Percentiles rank a stretch among this genome's conserved stretches.
Conservation (phyloP, 2,329 filamentous ascomycete genomes). For the Gremmenia infestans region DNA sequence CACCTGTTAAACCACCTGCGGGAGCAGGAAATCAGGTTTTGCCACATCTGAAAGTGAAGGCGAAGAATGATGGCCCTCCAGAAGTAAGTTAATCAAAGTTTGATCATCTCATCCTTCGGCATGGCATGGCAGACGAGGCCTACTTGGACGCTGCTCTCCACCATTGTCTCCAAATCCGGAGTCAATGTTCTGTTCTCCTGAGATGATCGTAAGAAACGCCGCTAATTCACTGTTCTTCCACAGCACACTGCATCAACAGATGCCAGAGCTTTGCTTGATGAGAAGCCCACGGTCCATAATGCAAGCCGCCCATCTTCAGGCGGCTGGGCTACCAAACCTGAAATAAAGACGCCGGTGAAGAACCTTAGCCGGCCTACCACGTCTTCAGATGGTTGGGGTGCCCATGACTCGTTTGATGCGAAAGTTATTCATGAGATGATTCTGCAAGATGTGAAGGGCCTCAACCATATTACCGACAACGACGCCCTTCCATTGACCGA, state of each 20-base stretch:
- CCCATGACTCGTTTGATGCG: neutral
- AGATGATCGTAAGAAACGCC: too few species aligned
- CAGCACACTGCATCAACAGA: neutral
- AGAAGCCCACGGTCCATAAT: neutral
- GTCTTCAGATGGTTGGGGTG: neutral
- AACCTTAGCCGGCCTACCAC: neutral
- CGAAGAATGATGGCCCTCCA: neutral
- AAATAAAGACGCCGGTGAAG: neutral
- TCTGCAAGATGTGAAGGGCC: neutral
- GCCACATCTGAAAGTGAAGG: neutral
- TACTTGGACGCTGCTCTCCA: too few species aligned
- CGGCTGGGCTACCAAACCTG: too few species aligned
- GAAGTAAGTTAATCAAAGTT: neutral
- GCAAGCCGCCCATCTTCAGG: too few species aligned
- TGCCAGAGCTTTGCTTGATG: neutral
- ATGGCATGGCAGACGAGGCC: too few species aligned
- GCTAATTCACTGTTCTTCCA: neutral
- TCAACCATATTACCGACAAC: neutral
- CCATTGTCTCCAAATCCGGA: too few species aligned
- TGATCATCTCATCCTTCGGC: too few species aligned
- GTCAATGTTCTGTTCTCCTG: too few species aligned
- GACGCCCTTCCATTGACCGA: constrained; percentile 2
- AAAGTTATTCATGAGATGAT: neutral
- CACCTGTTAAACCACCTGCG: neutral
- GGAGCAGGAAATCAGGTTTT: neutral